Evolutionary conservation across 179 eudicot genomes (phyloP), one percentile per base, ranked within the genome.

Genomic region (Pouteria campechiana): DNA sequence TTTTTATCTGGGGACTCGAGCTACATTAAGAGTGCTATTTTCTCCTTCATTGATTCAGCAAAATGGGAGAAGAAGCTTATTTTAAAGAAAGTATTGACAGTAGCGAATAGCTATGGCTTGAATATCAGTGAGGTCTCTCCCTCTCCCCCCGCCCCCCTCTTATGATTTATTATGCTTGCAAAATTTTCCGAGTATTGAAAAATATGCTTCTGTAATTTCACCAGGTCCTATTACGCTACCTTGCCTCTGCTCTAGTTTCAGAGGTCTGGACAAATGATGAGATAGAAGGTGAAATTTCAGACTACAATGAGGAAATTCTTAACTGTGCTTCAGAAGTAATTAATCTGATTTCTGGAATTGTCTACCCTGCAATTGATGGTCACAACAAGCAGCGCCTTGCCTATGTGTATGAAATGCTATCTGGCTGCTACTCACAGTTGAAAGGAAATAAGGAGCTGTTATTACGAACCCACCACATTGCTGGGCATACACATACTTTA

Each of bases 261-360:
- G 85, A 87, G 40, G 79, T 63, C 40, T 83, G 99, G 96, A 54
- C 69, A 43, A 57, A 67, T 52, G 83, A 87, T 41, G 96, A 87
- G 43, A 68, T 92, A 47, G 57, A 58, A 15, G 50, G 71, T 44
- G 99, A 87, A 65, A 64, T 79, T 28, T 63, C 69, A 47, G 76
- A 58, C 8, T 70, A 65, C n/a, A 76, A 64, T 64, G 63, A 59
- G 44, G 87, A 83, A 54, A 36, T 87, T 41, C 77, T 87, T 55
- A 67, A 60, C 50, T 66, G 51, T 55, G 75, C 94, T 60, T 50
- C 37, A 35, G 89, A 75, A 58, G 58, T 61, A 21, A 75, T 87
- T 32, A 63, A 73, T 64, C 50, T 55, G 29, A 44, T 87, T 48
- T 65, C 74, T 25, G 61, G 55, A 25, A 44, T 45, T 52, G 84